Evolutionary conservation across 2,329 filamentous ascomycete genomes (phyloP), one percentile per base, ranked within the genome.

Genomic region (Huntiella abstrusa): DNA sequence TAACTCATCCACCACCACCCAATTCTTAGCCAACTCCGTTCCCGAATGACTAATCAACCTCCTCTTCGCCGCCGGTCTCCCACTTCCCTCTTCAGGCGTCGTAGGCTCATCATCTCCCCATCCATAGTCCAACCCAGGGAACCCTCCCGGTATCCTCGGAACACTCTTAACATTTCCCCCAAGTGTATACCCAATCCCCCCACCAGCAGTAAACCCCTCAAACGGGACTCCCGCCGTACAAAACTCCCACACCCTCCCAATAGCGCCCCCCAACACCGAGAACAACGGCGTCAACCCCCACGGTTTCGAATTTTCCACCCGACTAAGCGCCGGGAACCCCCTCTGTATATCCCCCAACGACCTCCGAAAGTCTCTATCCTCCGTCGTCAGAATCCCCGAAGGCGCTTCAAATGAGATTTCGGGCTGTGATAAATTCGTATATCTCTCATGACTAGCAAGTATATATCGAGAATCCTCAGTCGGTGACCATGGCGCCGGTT

Each of bases 151-250:
- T 39, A 53, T 17, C 39, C 48, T 36, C 43, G 43, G 41, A 48
- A 6, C 42, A 28, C 22, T 28, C 22, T 28, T 28, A 43, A 34
- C 49, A 52, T 28, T 52, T 49, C 41, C 56, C 15, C 66, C 58
- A 53, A 83, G 63, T 5, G 71, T 64, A 56, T 87, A 93, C 19
- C 75, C 77, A 50, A 67, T 68, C 6, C 87, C 88, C 3, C 81
- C 84, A 5, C 87, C 88, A 10, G 87, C 85, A 51, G 87, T 78
- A 59, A 95, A 95, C 0, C 87, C 87, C 46, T 73, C 71, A 56
- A 95, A 92, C 0, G 81, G 74, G 4, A 13, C 17, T 13, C 22
- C 35, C 0, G 66, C 64, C 58, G 68, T 83, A 64, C 87, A 94
- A 55, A 94, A 91, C 53, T 86, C 74, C 72, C 84, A 86, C 0